phyloP scores from a whole-genome alignment of 371 early-diverging fungal species.

The Mucor velutinosus region DNA sequence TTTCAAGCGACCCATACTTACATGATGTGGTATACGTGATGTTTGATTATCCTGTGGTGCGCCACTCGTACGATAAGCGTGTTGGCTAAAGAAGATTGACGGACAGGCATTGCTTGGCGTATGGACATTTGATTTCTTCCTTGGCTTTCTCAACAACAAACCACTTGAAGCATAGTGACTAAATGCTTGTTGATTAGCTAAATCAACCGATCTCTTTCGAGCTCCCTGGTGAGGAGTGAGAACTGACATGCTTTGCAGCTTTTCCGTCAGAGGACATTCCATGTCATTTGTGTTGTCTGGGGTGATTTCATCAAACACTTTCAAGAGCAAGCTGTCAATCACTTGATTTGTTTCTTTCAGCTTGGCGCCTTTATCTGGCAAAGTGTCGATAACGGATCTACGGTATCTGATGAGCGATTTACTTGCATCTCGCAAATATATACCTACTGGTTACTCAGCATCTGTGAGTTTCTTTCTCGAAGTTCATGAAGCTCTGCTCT shows the following conservation, averaged over 20 bases:
- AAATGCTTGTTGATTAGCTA: conserved; percentile 24
- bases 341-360: conserved; percentile 23
- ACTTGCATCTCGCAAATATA: background rate
- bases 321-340: conserved; percentile 15
- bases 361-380: conserved; percentile 28
- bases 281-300: conserved; percentile 8
- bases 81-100: conserved; percentile 5
- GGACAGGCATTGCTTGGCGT: conserved; percentile 5
- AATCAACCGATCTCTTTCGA: conserved; percentile 27
- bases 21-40: background rate
- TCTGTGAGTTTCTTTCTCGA: conserved; percentile 16
- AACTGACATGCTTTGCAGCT: conserved; percentile 22
- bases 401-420: background rate
- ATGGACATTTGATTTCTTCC: conserved; percentile 7
- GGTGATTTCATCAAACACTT: conserved; percentile 8
- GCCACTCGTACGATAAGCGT: background rate
- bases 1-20: background rate
- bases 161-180: conserved; percentile 10
- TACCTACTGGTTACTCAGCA: conserved; percentile 22
- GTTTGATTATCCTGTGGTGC: background rate
- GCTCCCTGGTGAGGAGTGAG: conserved; percentile 27
- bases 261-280: conserved; percentile 23
- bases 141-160: conserved; percentile 15
- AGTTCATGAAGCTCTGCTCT: conserved; percentile 17
- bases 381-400: conserved; percentile 18